phyloP scores from a whole-genome alignment of 2,329 filamentous ascomycete genomes.

The Talaromyces sp. region DNA sequence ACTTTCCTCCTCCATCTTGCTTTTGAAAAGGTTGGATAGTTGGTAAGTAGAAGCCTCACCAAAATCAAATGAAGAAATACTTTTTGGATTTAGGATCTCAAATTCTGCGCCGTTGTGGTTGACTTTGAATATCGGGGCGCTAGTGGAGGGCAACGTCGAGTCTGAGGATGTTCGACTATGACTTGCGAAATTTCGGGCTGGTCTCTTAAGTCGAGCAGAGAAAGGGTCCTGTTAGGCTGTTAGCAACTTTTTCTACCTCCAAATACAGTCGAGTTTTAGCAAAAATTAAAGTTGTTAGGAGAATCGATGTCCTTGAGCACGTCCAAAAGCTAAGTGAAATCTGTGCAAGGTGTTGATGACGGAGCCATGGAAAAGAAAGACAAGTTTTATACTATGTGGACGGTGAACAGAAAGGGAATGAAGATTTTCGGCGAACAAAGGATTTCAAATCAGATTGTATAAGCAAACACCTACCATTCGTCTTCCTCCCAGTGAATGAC shows the following conservation, averaged over 20 bases:
- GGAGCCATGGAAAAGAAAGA: background rate
- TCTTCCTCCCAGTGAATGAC: background rate
- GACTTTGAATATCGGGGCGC: constrained; percentile 28
- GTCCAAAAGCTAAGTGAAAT: background rate
- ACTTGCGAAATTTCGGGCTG: background rate
- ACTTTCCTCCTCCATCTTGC: constrained; percentile 8
- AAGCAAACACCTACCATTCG: constrained; percentile 12
- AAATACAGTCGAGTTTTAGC: background rate
- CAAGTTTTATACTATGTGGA: background rate
- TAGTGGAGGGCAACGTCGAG: constrained; percentile 27
- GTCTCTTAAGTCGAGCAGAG: constrained; percentile 14
- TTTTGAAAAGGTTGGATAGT: background rate
- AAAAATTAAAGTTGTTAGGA: background rate
- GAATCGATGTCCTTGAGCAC: background rate
- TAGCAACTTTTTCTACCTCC: background rate
- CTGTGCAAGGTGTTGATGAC: background rate
- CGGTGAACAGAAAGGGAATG: background rate
- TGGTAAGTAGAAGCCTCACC: constrained; percentile 17
- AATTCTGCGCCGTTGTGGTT: constrained; percentile 35
- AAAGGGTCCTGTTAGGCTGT: constrained; percentile 11
- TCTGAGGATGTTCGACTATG: constrained; percentile 24
- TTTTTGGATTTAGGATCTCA: constrained; percentile 36
- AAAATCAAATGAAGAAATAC: background rate
- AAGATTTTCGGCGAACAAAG: background rate
- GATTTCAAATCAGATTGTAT: background rate